A percentile compares a stretch with the other conserved stretches of the same genome.
Evolutionary conservation across 139 green algal genomes (phyloP).

Genomic region (Tetradesmus lagerheimii): DNA sequence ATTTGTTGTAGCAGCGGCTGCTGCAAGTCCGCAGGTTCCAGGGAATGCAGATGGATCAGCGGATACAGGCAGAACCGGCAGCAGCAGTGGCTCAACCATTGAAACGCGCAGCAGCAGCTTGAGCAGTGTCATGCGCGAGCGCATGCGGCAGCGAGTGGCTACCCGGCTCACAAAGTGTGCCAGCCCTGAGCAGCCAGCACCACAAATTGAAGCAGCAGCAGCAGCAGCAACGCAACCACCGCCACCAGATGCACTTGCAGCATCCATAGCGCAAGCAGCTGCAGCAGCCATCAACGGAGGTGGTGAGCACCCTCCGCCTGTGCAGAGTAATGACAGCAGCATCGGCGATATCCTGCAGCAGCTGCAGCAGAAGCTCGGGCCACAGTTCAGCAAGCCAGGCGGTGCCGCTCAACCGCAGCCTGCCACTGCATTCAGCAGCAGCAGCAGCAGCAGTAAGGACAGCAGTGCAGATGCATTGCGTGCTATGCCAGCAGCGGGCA

Average conservation of each 20-base stretch:
- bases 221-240: not conserved
- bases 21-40: not conserved
- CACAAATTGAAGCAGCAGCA: not conserved
- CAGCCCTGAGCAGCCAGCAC: not conserved
- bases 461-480: not conserved
- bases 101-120: not conserved
- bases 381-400: not conserved
- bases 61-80: not conserved
- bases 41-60: not conserved
- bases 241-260: not conserved
- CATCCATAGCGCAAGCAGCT: constrained; percentile 2
- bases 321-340: constrained; percentile 14
- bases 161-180: not conserved
- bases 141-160: constrained; percentile 8
- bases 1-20: not conserved
- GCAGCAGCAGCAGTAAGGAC: not conserved
- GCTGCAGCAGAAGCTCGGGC: constrained; percentile 32
- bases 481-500: not conserved
- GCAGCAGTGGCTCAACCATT: not conserved
- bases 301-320: not conserved
- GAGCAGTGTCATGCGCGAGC: not conserved
- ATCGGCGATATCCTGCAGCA: constrained; percentile 27
- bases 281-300: not conserved
- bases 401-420: not conserved
- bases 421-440: not conserved